Percentiles rank a stretch among this genome's conserved stretches.
phyloP scores from a whole-genome alignment of 495 filamentous ascomycete species.

The Lichina pygmaea region DNA sequence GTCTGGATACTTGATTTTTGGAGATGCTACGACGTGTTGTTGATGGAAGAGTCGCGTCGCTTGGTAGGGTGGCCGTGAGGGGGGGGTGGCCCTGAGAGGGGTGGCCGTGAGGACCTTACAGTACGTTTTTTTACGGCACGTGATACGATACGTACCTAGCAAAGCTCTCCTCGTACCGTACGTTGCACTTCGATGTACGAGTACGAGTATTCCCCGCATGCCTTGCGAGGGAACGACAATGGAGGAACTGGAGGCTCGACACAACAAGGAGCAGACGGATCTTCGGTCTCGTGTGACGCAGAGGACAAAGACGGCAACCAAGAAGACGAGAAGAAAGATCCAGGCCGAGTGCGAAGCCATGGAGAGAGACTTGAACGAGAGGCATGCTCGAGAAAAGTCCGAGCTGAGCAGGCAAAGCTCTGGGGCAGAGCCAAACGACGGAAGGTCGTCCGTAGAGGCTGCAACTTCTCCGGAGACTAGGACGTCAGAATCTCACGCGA shows the following conservation, averaged over 20 bases:
- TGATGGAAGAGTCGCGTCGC: too few species aligned
- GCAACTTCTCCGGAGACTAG: too few species aligned
- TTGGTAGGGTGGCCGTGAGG: too few species aligned
- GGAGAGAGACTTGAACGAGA: conserved; percentile 37
- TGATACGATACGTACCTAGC: too few species aligned
- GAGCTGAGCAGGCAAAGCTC: conserved; percentile 14
- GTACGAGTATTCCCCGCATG: too few species aligned
- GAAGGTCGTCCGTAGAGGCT: conserved; percentile 3
- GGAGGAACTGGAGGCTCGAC: conserved; percentile 51
- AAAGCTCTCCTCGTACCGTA: too few species aligned
- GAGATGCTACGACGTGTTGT: too few species aligned
- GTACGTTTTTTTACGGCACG: too few species aligned
- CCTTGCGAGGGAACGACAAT: conserved; percentile 9
- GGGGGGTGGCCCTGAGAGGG: too few species aligned
- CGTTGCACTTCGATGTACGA: too few species aligned
- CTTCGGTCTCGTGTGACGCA: conserved; percentile 62
- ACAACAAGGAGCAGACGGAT: conserved; percentile 73
- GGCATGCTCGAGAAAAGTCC: conserved; percentile 37
- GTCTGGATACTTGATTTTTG: too few species aligned
- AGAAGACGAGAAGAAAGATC: conserved; percentile 80
- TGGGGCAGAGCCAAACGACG: background rate
- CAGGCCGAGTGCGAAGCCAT: conserved; percentile 59
- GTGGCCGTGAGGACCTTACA: too few species aligned
- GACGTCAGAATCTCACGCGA: background rate
- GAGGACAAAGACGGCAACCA: conserved; percentile 87